A percentile compares a stretch with the other conserved stretches of the same genome.
Evolutionary conservation across 108 stramenopile species (phyloP).

Genomic region (Epithemia pelagica): DNA sequence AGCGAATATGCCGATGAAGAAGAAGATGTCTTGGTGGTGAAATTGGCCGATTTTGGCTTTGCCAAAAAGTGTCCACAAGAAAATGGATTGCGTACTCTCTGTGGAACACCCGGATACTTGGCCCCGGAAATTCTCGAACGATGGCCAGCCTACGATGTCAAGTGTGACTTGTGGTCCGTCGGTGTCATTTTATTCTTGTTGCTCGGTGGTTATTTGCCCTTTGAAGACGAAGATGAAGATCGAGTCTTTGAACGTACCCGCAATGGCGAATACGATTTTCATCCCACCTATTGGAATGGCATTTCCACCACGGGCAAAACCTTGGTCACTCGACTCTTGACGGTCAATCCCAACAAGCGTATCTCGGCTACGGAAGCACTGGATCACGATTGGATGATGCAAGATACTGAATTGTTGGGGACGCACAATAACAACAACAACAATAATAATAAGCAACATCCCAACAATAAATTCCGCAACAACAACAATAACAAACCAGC

Average conservation of each 20-base stretch:
- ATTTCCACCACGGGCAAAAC: slow-evolving; percentile 73
- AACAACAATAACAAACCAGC: neutral
- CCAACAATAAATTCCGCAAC: slow-evolving; percentile 3
- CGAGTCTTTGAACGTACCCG: slow-evolving; percentile 47
- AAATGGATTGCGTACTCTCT: slow-evolving; percentile 84
- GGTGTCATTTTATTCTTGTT: slow-evolving; percentile 96
- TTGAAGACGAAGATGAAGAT: slow-evolving; percentile 55
- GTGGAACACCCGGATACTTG: slow-evolving; percentile 96
- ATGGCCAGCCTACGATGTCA: slow-evolving; percentile 78
- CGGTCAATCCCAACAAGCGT: slow-evolving; percentile 43
- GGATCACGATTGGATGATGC: slow-evolving; percentile 42
- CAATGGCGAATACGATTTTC: slow-evolving; percentile 45
- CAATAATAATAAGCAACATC: slow-evolving; percentile 33
- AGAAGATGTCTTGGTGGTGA: slow-evolving; percentile 37
- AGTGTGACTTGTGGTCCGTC: slow-evolving; percentile 95
- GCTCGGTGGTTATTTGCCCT: slow-evolving; percentile 87
- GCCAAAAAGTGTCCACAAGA: slow-evolving; percentile 53
- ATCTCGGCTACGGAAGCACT: slow-evolving; percentile 30
- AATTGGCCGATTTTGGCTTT: slow-evolving; percentile 98
- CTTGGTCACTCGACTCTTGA: slow-evolving; percentile 37
- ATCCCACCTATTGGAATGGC: slow-evolving; percentile 52
- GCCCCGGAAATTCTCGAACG: slow-evolving; percentile 95
- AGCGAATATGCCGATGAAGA: neutral
- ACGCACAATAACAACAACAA: slow-evolving; percentile 23
- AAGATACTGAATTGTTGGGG: slow-evolving; percentile 10